Evolutionary conservation across 2,329 filamentous ascomycete genomes (phyloP), one percentile per base, ranked within the genome.

Genomic region (Pyricularia sp.): DNA sequence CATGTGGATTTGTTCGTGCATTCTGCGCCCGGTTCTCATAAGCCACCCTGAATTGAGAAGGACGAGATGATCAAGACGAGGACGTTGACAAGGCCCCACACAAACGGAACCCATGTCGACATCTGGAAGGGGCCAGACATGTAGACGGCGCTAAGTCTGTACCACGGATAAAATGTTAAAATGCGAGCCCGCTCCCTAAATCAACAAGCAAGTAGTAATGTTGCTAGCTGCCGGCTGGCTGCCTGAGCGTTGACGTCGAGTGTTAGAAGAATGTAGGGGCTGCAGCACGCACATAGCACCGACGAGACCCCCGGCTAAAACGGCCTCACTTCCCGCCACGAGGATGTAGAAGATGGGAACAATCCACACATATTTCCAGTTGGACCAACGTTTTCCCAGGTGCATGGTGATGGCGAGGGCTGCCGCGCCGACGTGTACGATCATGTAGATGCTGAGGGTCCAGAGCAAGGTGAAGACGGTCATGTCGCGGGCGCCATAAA

Each of bases 51-150:
- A 63, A 96, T 93, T n/a, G 91, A 90, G 74, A 96, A 96, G 4
- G 91, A 94, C 5, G 91, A 94, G 67, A 96, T 80, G 62, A 96
- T 86, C 60, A 97, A 79, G 33, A 96, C 83, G 61, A 96, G 75
- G 10, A 93, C 87, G 73, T 91, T 96, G 74, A 93, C 88, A 72
- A 90, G 82, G 0, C 86, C 90, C 93, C 93, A 96, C 26, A 93
- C 83, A 71, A 94, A 89, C 0, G 93, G 93, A 63, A 96, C 90
- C 92, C 92, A 96, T 0, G 93, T 96, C 60, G 91, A 93, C 91
- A 96, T 94, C 71, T 87, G 82, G 73, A 93, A 96, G 75, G 88
- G 91, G 59, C 91, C 93, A 2, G 88, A 84, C 70, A 86, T 84
- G 73, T 96, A 96, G 44, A 93, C 84, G 9, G 88, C 90, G 13